These are phyloP conservation scores for Beauveria brongniartii DNA, from an alignment of 2,329 filamentous ascomycete genomes.

Conservation along the genomic window DNA sequence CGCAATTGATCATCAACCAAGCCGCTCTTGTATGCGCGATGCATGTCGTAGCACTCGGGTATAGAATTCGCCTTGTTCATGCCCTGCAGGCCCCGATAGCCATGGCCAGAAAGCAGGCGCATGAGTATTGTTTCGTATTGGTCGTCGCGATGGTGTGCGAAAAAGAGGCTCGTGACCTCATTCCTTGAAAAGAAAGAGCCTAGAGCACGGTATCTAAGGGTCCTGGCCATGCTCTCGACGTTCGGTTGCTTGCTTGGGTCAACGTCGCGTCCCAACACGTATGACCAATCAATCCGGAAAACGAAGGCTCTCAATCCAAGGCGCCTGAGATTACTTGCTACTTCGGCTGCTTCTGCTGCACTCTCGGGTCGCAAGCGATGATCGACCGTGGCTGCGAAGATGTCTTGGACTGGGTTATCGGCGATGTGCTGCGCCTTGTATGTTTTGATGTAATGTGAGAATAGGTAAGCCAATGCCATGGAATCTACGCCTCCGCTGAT, in stretches of 20 bases:
- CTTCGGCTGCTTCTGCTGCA: conserved; percentile 39
- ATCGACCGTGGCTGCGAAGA: conserved; percentile 46
- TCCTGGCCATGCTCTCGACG: conserved; percentile 71
- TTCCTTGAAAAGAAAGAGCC: conserved; percentile 49
- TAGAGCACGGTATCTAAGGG: conserved; percentile 62
- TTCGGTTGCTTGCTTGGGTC: conserved; percentile 41
- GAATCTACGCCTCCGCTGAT: conserved; percentile 93
- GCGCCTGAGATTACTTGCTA: conserved; percentile 30
- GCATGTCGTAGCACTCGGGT: conserved; percentile 74
- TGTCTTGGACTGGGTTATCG: conserved; percentile 35
- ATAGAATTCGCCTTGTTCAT: conserved; percentile 60
- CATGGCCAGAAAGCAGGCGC: conserved; percentile 61
- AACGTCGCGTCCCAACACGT: conserved; percentile 21
- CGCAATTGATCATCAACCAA: conserved; percentile 37
- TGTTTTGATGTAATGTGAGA: conserved; percentile 37
- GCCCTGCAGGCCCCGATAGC: conserved; percentile 62
- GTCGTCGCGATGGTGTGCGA: conserved; percentile 86
- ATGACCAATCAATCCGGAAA: conserved; percentile 39
- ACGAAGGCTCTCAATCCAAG: conserved; percentile 25
- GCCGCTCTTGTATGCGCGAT: conserved; percentile 63
- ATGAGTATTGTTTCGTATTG: conserved; percentile 84
- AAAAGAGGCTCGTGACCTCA: conserved; percentile 53
- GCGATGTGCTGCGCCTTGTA: conserved; percentile 31
- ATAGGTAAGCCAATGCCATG: conserved; percentile 85
- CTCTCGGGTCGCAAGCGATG: conserved; percentile 49